Evolutionary conservation across 2,329 filamentous ascomycete species (phyloP).

Genomic region (Plectosphaerella sp.): DNA sequence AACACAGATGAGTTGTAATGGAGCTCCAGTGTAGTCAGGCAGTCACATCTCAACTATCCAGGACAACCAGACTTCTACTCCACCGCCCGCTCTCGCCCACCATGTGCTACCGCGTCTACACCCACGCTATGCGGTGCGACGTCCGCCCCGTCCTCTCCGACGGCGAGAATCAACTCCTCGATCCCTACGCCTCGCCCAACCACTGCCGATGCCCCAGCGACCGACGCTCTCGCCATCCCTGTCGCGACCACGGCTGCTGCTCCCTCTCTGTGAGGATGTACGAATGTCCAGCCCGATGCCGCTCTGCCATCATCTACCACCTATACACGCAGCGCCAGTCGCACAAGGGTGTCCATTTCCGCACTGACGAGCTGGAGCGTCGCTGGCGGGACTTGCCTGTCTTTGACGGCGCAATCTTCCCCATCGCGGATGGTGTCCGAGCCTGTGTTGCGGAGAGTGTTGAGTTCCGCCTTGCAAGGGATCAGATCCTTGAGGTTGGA

Average conservation of each 20-base stretch:
- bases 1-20: no score
- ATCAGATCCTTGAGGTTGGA: background rate
- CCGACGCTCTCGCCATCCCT: slow-evolving; percentile 7
- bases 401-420: slow-evolving; percentile 7
- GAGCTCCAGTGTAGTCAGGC: no score
- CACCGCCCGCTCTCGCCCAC: background rate
- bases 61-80: background rate
- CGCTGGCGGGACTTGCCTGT: slow-evolving; percentile 5
- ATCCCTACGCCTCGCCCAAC: slow-evolving; percentile 15
- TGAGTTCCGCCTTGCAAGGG: background rate
- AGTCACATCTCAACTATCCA: no score
- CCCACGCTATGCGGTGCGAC: slow-evolving; percentile 23
- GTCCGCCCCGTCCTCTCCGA: slow-evolving; percentile 19
- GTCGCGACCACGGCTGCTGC: slow-evolving; percentile 22
- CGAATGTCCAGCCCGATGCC: slow-evolving; percentile 11
- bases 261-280: slow-evolving; percentile 8
- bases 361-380: background rate
- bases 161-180: slow-evolving; percentile 13
- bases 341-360: background rate
- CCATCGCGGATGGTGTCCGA: background rate
- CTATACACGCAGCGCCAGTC: background rate
- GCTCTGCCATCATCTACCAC: slow-evolving; percentile 3
- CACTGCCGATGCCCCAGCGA: slow-evolving; percentile 14
- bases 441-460: background rate
- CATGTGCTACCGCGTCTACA: slow-evolving; percentile 16